Evolutionary conservation across 2,329 filamentous ascomycete genomes (phyloP).

Genomic region (Pestalotiopsis sp.): DNA sequence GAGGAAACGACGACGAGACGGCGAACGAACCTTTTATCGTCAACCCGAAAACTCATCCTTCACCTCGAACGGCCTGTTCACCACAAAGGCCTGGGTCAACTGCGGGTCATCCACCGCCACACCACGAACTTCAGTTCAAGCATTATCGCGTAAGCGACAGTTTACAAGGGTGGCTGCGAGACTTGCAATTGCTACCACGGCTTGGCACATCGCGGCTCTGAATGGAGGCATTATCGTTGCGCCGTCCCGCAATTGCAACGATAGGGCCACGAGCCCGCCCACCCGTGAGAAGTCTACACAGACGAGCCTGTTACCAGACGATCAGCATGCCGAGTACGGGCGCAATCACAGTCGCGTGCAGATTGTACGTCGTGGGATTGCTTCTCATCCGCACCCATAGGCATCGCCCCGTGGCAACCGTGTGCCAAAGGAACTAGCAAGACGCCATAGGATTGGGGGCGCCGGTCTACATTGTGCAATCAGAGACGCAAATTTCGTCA

Average conservation of each 20-base stretch:
- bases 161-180: not conserved
- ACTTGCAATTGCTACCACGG: not conserved
- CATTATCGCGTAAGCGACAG: not conserved
- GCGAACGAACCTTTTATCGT: slow-evolving; percentile 2
- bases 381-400: not conserved
- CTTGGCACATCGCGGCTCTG: not conserved
- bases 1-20: not conserved
- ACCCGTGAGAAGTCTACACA: not conserved
- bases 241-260: not conserved
- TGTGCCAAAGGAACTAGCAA: not conserved
- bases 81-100: not conserved
- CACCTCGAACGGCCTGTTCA: not conserved
- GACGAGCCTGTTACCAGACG: not conserved
- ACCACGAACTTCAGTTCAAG: not conserved
- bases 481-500: not conserved
- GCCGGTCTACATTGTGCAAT: not conserved
- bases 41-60: not conserved
- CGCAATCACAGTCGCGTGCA: not conserved
- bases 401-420: not conserved
- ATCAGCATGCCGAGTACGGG: not conserved
- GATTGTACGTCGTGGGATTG: not conserved
- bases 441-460: not conserved
- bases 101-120: not conserved
- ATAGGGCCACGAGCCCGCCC: not conserved
- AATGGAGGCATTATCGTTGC: slow-evolving; percentile 12